Base-by-base conservation (phyloP, 192 early-diverging fungal genomes). In the Lunasporangiospora selenospora region DNA sequence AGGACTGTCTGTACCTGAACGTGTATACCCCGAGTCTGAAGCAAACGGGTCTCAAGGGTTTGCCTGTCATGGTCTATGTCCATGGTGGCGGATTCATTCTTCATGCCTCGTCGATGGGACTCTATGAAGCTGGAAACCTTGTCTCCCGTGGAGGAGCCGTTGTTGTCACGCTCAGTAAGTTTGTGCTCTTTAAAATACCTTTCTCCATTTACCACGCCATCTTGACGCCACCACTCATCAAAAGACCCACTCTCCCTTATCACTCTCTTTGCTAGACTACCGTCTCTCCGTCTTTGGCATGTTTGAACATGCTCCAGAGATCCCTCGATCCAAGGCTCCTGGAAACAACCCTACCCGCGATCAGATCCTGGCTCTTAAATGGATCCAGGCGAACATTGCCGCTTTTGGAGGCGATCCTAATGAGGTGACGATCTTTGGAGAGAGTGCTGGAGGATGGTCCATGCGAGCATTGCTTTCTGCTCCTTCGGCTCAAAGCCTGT, bases 371-470 rank as follows among this genome's bases (percentile, higher is more conserved):
- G 86, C 86, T 11, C 40, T 90, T 11, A 38, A 73, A 46, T 90
- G 89, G 89, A 78, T 90, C 23, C 53, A 73, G 23, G 37, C 65
- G n/a, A 85, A 88, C 47, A 90, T 90, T 62, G 79, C 53, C n/a
- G 58, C 75, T 8, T 90, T 90, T 75, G 87, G 86, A 18, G 87
- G 87, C 27, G 76, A 90, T 71, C 76, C 87, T 3, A 62, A 48
- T 12, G 31, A 69, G 45, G 58, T 88, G 9, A 90, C 89, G 5
- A 75, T 82, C 24, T 75, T 85, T 56, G 89, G 89, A 2, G 78
- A 84, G 49, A 47, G 42, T 42, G 44, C 63, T 2, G 63, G 63
- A 0, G 63, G 24, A 9, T 56, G 41, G 31, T 65, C 63, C 11
- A 39, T 65, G 38, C 53, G 63, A 2, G 63, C 18, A 0, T 12